Evolutionary conservation across 495 filamentous ascomycete species (phyloP).

Genomic region (Immersiella caudata): DNA sequence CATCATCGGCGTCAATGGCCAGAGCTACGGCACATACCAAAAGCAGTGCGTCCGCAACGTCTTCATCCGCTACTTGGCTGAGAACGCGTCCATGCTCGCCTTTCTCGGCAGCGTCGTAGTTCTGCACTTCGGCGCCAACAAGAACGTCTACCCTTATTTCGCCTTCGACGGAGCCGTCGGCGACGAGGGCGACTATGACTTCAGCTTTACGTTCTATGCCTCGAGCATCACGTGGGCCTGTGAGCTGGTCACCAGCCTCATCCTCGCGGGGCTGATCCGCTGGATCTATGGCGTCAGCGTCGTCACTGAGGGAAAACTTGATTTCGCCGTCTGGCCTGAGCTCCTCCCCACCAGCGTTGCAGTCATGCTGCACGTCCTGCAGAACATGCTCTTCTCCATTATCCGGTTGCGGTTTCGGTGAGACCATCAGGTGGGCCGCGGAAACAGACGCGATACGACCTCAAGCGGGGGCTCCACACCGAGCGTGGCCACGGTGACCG

Average conservation of each 20-base stretch:
- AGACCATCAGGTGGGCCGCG: conserved; percentile 14
- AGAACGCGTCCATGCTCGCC: conserved; percentile 66
- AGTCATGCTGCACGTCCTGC: conserved; percentile 64
- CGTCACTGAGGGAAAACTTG: conserved; percentile 60
- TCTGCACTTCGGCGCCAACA: conserved; percentile 64
- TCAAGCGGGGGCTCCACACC: neutral
- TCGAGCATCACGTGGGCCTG: conserved; percentile 64
- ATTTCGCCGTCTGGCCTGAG: conserved; percentile 63
- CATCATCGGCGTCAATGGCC: conserved; percentile 52
- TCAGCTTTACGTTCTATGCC: conserved; percentile 60
- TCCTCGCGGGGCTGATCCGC: conserved; percentile 57
- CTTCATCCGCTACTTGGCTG: conserved; percentile 63
- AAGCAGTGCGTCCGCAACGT: conserved; percentile 63
- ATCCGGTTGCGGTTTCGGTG: conserved; percentile 60
- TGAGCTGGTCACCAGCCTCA: conserved; percentile 59
- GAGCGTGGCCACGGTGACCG: neutral
- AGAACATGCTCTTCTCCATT: conserved; percentile 69
- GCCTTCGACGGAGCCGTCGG: conserved; percentile 52
- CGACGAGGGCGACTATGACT: conserved; percentile 51
- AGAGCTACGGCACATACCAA: conserved; percentile 59
- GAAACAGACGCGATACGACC: neutral
- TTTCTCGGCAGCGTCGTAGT: conserved; percentile 63
- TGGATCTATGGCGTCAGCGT: conserved; percentile 59
- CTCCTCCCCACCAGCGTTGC: conserved; percentile 62
- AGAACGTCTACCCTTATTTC: conserved; percentile 62